phyloP scores from a whole-genome alignment of 129 eudicot genomes.

The Dittrichia graveolens region DNA sequence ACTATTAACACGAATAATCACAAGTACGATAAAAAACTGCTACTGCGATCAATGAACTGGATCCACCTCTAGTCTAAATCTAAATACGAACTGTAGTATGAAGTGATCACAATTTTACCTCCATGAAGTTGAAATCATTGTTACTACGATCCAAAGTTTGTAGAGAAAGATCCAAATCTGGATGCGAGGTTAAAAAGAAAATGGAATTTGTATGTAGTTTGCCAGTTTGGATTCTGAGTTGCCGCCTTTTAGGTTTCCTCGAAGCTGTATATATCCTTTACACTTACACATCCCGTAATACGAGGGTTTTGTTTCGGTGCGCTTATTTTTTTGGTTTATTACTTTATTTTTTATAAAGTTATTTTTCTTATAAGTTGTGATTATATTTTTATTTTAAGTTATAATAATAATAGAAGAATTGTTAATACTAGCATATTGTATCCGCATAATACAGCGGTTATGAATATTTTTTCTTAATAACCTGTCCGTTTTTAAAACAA shows the following conservation, averaged over 20 bases:
- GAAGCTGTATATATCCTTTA: constrained; percentile 41
- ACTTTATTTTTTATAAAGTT: too few species aligned
- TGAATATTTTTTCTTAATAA: too few species aligned
- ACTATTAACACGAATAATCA: constrained; percentile 13
- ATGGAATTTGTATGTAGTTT: not conserved
- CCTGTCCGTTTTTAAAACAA: too few species aligned
- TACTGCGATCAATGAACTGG: too few species aligned
- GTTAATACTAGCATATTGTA: too few species aligned
- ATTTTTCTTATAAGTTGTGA: too few species aligned
- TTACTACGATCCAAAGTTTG: constrained; percentile 2
- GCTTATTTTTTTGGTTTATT: too few species aligned
- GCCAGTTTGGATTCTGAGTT: constrained; percentile 15
- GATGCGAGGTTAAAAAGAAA: constrained; percentile 5
- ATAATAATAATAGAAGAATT: too few species aligned
- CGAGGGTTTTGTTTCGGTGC: too few species aligned
- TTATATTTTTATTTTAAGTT: too few species aligned
- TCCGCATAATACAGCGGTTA: too few species aligned
- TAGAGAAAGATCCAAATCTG: constrained; percentile 11
- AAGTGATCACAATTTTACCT: constrained; percentile 8
- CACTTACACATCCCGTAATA: constrained; percentile 26
- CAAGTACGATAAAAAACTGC: not conserved
- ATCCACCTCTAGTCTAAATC: not conserved
- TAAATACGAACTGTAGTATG: not conserved
- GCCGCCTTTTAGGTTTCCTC: constrained; percentile 28
- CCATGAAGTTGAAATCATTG: not conserved